Base-by-base conservation (phyloP, 129 eudicot species). In the Pulicaria dysenterica region DNA sequence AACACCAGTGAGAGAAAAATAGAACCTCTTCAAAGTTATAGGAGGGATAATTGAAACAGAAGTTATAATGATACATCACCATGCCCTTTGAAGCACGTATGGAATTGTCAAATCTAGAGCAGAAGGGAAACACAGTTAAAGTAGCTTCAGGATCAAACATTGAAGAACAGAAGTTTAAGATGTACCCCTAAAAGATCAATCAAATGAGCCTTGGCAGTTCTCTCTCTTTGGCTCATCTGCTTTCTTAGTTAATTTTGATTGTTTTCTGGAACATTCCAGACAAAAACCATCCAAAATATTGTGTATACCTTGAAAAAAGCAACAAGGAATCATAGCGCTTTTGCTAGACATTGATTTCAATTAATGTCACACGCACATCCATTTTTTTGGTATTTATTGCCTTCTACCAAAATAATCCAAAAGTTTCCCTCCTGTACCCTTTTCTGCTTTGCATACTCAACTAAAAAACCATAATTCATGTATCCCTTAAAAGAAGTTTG, bases 401-500 rank as follows among this genome's bases (percentile, higher is more conserved):
- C 11, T 59, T 59, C 45, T 59, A 14, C 42, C 41, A 58, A 24
- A 58, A 24, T 17, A 24, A 16, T 54, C 59, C 37, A 54, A 54
- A 34, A 19, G 40, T 19, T 55, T 5, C 42, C 15, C 41, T 58
- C 41, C 41, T 6, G 31, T 5, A 2, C 66, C 66, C 45, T n/a
- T 58, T 34, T 13, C 9, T 38, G 66, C 13, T 58, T 34, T 13
- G 8, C 13, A 45, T 38, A 59, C 59, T 58, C n/a, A 67, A 38
- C 72, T 50, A 60, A 7, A 49, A 36, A 59, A n/a, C 45, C 44
- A 36, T 36, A 47, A 36, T 49, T 36, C 47, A 67, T 14, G 8
- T 49, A 14, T 67, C 60, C 5, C n/a, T 50, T 36, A 41, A 67
- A 36, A 46, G 31, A 67, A 49, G n/a, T 4, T 67, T 13, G 56